Percentiles rank a stretch among this genome's conserved stretches.
Conservation (phyloP, 2,329 filamentous ascomycete species). For the Colletotrichum lini region DNA sequence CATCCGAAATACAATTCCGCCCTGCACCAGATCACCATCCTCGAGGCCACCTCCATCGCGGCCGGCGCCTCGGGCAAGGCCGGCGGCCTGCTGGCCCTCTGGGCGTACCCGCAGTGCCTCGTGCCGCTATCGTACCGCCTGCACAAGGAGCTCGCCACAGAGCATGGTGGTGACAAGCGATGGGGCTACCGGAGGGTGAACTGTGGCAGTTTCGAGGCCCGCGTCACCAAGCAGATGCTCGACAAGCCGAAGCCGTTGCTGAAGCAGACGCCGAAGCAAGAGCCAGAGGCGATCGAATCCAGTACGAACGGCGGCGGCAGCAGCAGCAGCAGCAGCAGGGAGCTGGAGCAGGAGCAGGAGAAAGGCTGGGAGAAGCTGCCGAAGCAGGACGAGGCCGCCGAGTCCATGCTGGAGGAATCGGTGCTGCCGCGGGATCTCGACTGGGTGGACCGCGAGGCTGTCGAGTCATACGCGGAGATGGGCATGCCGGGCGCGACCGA, state of each 20-base stretch:
- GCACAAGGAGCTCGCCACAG: conserved; percentile 86
- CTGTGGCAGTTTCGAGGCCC: conserved; percentile 73
- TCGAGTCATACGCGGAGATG: conserved; percentile 86
- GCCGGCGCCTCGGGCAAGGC: conserved; percentile 96
- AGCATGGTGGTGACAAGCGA: conserved; percentile 81
- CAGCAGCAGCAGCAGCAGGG: too few relatives aligned
- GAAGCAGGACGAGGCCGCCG: conserved; percentile 68
- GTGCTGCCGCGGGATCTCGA: conserved; percentile 84
- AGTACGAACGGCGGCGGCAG: conserved; percentile 20
- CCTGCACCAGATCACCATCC: conserved; percentile 83
- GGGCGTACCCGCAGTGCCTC: conserved; percentile 89
- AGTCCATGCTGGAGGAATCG: conserved; percentile 65
- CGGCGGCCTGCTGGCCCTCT: conserved; percentile 88
- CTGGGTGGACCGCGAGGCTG: conserved; percentile 81
- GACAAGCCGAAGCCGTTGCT: conserved; percentile 46
- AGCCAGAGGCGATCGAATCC: conserved; percentile 26
- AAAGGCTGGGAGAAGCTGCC: conserved; percentile 74
- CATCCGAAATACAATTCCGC: conserved; percentile 84
- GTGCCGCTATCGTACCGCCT: conserved; percentile 89
- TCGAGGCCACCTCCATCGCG: conserved; percentile 89
- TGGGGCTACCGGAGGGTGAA: conserved; percentile 91
- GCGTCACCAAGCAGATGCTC: conserved; percentile 54
- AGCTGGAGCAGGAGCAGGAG: conserved; percentile 43
- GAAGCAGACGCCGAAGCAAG: conserved; percentile 38
- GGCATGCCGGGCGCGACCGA: conserved; percentile 76